Evolutionary conservation across 2,329 filamentous ascomycete genomes (phyloP), one percentile per base, ranked within the genome.

Genomic region (Penicillium nordicum): DNA sequence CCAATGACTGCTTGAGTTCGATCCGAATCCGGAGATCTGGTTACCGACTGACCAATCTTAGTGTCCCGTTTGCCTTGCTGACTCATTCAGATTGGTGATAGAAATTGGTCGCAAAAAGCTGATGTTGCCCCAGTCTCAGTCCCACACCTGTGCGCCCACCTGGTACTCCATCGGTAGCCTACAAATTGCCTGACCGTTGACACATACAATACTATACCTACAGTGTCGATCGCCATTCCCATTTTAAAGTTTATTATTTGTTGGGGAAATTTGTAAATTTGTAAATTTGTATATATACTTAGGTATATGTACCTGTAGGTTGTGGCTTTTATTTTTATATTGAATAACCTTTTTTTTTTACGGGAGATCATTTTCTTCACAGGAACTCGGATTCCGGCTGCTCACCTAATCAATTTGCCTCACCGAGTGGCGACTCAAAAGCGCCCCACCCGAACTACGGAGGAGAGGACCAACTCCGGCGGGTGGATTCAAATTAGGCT

Each of bases 41-140:
- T 34, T 18, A 23, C 12, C 8, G 12, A 9, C 7, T 32, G 43
- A 18, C 46, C 53, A 51, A 44, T 50, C 1, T 10, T 9, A 4
- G 10, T 23, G 25, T 4, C n/a, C 16, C 4, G 7, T 4, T 27
- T 4, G 27, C 7, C 25, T 32, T 38, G 53, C 53, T 56, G 53
- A 56, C 48, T 56, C 53, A 56, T 52, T 56, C 18, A 1, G 14
- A 52, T 52, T 56, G 48, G 53, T 56, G 27, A 56, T 52, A 6
- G 23, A 55, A 56, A 56, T 16, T 40, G 32, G 3, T n/a, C 12
- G 21, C 3, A 9, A 48, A 48, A 47, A 48, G 16, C 6, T 40
- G 40, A 30, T 37, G 21, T 1, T 2, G 46, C 23, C 34, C 46
- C 45, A 27, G 16, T 42, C 14, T 16, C 2, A 25, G 32, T 12